A percentile compares a stretch with the other conserved stretches of the same genome.
phyloP scores from a whole-genome alignment of 352 stramenopile genomes.

The Thalassiosira livingstoniorum region DNA sequence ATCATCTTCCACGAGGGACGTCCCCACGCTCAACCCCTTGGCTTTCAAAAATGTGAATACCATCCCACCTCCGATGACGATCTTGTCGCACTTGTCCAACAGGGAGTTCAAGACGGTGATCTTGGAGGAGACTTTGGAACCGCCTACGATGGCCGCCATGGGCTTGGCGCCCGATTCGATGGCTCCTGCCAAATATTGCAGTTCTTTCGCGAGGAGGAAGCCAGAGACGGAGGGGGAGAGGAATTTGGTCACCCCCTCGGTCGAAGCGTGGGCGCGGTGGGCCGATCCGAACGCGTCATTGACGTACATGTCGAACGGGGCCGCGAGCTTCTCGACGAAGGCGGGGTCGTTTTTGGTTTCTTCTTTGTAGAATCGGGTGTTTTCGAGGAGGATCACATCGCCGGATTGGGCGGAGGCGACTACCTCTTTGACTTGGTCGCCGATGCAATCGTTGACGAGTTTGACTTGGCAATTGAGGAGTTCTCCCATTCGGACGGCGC shows the following conservation, averaged over 20 bases:
- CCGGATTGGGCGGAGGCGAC: conserved; percentile 90
- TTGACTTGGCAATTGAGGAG: conserved; percentile 92
- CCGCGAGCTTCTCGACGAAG: conserved; percentile 94
- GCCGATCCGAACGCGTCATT: conserved; percentile 99
- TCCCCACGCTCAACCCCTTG: conserved; percentile 93
- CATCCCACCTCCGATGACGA: conserved; percentile 92
- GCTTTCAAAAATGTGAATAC: conserved; percentile 98
- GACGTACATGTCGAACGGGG: conserved; percentile 94
- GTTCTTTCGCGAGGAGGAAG: conserved; percentile 97
- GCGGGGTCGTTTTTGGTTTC: conserved; percentile 95
- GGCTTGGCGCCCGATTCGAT: conserved; percentile 91
- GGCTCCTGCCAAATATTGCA: conserved; percentile 94
- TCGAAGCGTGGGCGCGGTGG: conserved; percentile 97
- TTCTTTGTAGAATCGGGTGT: conserved; percentile 96
- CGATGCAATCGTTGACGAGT: conserved; percentile 95
- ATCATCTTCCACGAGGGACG: conserved; percentile 90
- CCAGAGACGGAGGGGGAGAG: conserved; percentile 92
- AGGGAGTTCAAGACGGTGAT: conserved; percentile 96
- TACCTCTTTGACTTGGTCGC: conserved; percentile 88
- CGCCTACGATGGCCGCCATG: conserved; percentile 95
- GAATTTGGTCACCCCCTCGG: conserved; percentile 95
- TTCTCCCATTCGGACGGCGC: conserved; percentile 92
- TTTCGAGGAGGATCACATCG: conserved; percentile 90
- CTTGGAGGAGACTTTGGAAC: conserved; percentile 95
- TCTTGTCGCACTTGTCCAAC: conserved; percentile 95